Evolutionary conservation across 2,329 filamentous ascomycete genomes (phyloP).

Genomic region (Dendryphion nanum): DNA sequence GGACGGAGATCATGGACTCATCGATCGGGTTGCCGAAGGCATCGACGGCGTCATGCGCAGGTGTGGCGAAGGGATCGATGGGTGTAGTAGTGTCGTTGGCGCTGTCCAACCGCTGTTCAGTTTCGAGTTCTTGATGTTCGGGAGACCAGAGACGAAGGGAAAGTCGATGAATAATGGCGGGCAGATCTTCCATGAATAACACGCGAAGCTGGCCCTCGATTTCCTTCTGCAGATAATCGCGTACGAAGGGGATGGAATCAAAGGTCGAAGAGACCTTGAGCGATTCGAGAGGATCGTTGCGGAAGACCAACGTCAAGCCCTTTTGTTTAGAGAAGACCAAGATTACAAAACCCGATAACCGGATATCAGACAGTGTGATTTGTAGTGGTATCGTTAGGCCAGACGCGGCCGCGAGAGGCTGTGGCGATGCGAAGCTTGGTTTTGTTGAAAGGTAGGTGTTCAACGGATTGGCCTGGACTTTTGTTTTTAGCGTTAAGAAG

Average conservation of each 20-base stretch:
- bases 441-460: constrained; percentile 94
- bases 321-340: constrained; percentile 97
- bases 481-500: constrained; percentile 89
- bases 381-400: constrained; percentile 96
- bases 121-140: constrained; percentile 71
- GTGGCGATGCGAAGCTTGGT: constrained; percentile 86
- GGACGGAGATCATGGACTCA: constrained; percentile 69
- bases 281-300: constrained; percentile 96
- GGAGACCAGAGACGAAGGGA: constrained; percentile 88
- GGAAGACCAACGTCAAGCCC: constrained; percentile 91
- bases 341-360: constrained; percentile 95
- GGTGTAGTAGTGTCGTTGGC: constrained; percentile 56
- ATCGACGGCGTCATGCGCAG: constrained; percentile 80
- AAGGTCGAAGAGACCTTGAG: constrained; percentile 98
- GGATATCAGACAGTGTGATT: constrained; percentile 93
- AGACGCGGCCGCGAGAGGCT: constrained; percentile 85
- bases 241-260: constrained; percentile 97
- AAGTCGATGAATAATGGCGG: constrained; percentile 90
- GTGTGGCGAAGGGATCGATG: constrained; percentile 77
- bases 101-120: constrained; percentile 51
- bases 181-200: constrained; percentile 96
- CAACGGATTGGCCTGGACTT: constrained; percentile 94
- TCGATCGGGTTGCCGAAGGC: constrained; percentile 75
- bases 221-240: constrained; percentile 92
- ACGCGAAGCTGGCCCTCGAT: constrained; percentile 92